phyloP scores from a whole-genome alignment of 495 filamentous ascomycete genomes.

The Penicillium soppii region DNA sequence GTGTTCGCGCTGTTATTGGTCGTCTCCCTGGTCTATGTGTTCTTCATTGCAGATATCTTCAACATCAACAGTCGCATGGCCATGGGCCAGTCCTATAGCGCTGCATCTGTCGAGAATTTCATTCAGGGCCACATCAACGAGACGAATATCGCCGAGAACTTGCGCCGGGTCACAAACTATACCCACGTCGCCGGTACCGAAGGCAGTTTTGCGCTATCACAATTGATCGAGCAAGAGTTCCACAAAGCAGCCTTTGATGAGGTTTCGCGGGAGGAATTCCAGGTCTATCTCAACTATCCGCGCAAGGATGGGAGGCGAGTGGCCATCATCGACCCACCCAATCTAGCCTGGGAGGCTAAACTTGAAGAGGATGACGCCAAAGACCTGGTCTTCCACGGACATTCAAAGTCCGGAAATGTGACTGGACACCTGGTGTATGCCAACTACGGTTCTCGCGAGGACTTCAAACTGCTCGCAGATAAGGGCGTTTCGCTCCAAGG shows the following conservation, averaged over 20 bases:
- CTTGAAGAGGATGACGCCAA: constrained; percentile 75
- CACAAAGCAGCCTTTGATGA: constrained; percentile 66
- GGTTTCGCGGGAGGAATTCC: constrained; percentile 70
- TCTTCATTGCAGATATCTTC: constrained; percentile 83
- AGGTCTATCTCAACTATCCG: constrained; percentile 93
- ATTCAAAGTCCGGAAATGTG: constrained; percentile 84
- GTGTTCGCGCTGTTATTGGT: constrained; percentile 73
- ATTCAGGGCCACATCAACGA: constrained; percentile 68
- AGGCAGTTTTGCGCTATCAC: constrained; percentile 78
- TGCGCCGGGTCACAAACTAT: constrained; percentile 71
- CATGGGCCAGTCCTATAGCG: constrained; percentile 46
- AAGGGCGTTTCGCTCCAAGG: constrained; percentile 72
- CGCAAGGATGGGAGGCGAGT: constrained; percentile 73
- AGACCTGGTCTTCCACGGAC: constrained; percentile 79
- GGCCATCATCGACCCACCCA: constrained; percentile 72
- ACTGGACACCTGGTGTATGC: constrained; percentile 93
- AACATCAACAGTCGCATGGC: constrained; percentile 44
- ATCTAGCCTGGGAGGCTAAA: constrained; percentile 73
- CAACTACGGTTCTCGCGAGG: constrained; percentile 83
- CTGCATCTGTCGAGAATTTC: constrained; percentile 66
- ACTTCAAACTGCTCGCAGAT: constrained; percentile 71
- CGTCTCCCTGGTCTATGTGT: constrained; percentile 70
- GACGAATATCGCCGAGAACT: constrained; percentile 64
- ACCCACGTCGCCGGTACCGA: constrained; percentile 90
- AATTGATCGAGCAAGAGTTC: constrained; percentile 78